These are phyloP conservation scores for Suhomyces sp. DNA, from an alignment of 805 yeast genomes.

Conservation along the genomic window DNA sequence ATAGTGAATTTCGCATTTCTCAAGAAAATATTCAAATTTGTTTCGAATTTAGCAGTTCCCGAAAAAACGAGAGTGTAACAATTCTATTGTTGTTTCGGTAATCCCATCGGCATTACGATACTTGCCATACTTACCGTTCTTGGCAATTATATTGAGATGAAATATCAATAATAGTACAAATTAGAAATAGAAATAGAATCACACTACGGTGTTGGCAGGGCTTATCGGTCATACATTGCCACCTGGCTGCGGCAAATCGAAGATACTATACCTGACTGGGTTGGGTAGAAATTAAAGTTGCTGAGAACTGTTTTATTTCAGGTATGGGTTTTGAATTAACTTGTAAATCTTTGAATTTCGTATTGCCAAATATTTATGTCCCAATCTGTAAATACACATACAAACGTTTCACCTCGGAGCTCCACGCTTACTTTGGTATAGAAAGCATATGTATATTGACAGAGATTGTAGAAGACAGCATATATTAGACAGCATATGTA, in stretches of 20 bases:
- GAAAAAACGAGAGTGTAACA: neutral
- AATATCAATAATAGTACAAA: neutral
- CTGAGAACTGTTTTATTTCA: neutral
- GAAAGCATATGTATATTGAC: too few species aligned
- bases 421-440: neutral
- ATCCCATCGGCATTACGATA: neutral
- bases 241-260: neutral
- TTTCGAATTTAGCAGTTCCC: neutral
- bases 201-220: neutral
- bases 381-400: neutral
- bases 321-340: neutral
- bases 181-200: neutral
- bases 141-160: neutral
- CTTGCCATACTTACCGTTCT: neutral
- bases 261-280: neutral
- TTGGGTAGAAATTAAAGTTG: neutral
- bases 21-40: neutral
- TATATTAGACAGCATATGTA: neutral
- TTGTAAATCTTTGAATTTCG: neutral
- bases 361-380: neutral
- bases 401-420: neutral
- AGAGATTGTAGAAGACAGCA: too few species aligned
- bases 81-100: neutral
- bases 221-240: slow-evolving; percentile 1
- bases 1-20: neutral